Evolutionary conservation across 2,329 filamentous ascomycete genomes (phyloP).

Genomic region (Claviceps spartinae): DNA sequence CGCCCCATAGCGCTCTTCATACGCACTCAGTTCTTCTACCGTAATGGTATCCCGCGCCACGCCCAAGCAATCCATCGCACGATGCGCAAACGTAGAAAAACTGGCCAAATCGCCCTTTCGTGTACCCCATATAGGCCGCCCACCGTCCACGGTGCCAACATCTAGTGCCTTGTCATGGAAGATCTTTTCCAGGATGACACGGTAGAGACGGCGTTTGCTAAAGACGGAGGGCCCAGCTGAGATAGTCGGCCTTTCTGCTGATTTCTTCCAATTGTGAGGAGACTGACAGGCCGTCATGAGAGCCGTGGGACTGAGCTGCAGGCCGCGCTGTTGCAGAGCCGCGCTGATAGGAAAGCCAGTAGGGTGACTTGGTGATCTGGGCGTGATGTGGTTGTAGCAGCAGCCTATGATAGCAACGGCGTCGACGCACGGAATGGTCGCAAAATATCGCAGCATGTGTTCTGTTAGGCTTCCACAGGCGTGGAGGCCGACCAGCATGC

Average conservation of each 20-base stretch:
- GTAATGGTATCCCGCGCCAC: slow-evolving; percentile 9
- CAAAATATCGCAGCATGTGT: slow-evolving; percentile 19
- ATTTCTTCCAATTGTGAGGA: slow-evolving; percentile 19
- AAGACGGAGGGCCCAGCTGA: slow-evolving; percentile 9
- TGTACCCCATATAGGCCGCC: slow-evolving; percentile 17
- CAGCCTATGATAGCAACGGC: slow-evolving; percentile 17
- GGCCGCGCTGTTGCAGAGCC: slow-evolving; percentile 9
- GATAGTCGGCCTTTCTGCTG: slow-evolving; percentile 4
- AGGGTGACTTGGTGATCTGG: slow-evolving; percentile 22
- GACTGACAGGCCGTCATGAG: slow-evolving; percentile 21
- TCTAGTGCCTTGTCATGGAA: slow-evolving; percentile 14
- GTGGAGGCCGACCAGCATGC: slow-evolving; percentile 20
- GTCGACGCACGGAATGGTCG: slow-evolving; percentile 9
- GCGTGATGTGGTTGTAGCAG: slow-evolving; percentile 21
- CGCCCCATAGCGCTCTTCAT: slow-evolving; percentile 12
- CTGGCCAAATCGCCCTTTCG: slow-evolving; percentile 15
- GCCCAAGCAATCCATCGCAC: slow-evolving; percentile 13
- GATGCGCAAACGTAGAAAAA: slow-evolving; percentile 14
- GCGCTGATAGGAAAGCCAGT: slow-evolving; percentile 25
- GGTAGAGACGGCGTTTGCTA: slow-evolving; percentile 15
- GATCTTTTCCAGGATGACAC: slow-evolving; percentile 14
- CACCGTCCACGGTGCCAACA: not conserved
- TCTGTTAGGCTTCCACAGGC: slow-evolving; percentile 21
- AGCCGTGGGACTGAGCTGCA: slow-evolving; percentile 17
- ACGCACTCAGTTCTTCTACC: slow-evolving; percentile 11